phyloP scores from a whole-genome alignment of 768 basidiomycete species.

The Pleurotus djamor region DNA sequence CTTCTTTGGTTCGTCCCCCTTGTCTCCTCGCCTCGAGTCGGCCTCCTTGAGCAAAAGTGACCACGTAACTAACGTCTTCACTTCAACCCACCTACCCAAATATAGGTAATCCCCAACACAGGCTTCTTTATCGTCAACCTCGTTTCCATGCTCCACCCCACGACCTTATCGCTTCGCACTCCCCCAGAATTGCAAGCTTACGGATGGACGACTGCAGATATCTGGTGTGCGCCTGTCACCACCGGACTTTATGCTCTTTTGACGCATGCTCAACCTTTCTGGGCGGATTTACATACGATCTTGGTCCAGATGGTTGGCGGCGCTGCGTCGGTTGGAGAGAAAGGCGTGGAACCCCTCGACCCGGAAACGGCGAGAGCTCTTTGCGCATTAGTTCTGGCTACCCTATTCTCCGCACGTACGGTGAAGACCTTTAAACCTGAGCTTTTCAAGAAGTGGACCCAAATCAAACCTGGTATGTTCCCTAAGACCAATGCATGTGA shows the following conservation, averaged over 20 bases:
- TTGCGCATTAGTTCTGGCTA: constrained; percentile 64
- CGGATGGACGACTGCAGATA: constrained; percentile 84
- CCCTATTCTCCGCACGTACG: constrained; percentile 61
- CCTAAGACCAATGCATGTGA: neutral
- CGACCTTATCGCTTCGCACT: constrained; percentile 63
- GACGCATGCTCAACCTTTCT: constrained; percentile 87
- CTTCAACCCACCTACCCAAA: neutral
- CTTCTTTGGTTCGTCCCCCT: constrained; percentile 57
- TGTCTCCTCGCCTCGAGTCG: neutral
- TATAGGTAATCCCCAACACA: constrained; percentile 68
- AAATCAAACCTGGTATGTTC: neutral
- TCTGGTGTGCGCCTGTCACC: constrained; percentile 82
- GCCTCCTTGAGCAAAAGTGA: neutral
- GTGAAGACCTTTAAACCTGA: constrained; percentile 53
- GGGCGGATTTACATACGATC: constrained; percentile 56
- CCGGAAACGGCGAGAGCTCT: constrained; percentile 66
- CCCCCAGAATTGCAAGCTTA: constrained; percentile 79
- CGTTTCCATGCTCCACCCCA: constrained; percentile 74
- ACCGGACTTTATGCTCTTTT: constrained; percentile 80
- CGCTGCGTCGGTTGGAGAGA: constrained; percentile 17
- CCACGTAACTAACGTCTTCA: neutral
- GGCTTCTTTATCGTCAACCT: constrained; percentile 81
- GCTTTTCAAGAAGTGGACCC: neutral
- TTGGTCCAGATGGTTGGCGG: constrained; percentile 45
- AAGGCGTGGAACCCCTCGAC: constrained; percentile 48